Base-by-base conservation (phyloP, 768 basidiomycete genomes). In the Rhodosporidiobolus sp. region DNA sequence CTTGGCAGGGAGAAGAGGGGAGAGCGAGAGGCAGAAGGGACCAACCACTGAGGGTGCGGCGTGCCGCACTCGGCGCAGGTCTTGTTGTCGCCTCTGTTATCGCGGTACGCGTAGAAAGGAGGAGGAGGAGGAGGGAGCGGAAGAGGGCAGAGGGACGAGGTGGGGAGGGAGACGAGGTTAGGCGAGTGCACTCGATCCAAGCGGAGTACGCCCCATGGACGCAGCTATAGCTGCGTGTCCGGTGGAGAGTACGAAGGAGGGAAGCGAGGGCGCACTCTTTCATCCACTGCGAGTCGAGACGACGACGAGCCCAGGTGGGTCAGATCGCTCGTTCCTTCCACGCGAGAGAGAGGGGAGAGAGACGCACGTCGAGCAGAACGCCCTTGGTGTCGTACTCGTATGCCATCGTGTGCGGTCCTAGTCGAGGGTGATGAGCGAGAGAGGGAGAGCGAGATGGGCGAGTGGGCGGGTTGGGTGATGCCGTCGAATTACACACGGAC, bases 51-150 rank as follows among this genome's bases (percentile, higher is more conserved):
- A 28, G 67, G 73, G 28, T 65, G 64, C 7, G 67, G 68, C 1
- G 55, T 32, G n/a, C 32, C 57, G 61, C 75, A 76, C 30, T 76
- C 75, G 28, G 53, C 56, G 50, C 75, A 76, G 32, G 34, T 35
- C 54, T 70, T 70, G 75, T 76, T 76, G 65, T 64, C 75, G 53
- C 70, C 74, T 43, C 74, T 75, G 65, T 14, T 6, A 35, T 57
- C 7, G 30, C 1, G 38, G 20, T 32, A 28, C 43, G 38, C 19
- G 2, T 28, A 26, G 19, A 24, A 50, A 17, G 14, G 43, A 16
- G 46, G 43, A 34, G 10, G 46, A 49, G 45, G 30, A 48, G 57
- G 24, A 19, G 24, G 14, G 30, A 57, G n/a, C n/a, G n/a, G 35
- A 32, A 24, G 22, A 57, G 26, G 24, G 35, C n/a, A 30, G 30